These are phyloP conservation scores for Lithocarpus polystachyus DNA, from an alignment of 306 rosid species.

Conservation along the genomic window DNA sequence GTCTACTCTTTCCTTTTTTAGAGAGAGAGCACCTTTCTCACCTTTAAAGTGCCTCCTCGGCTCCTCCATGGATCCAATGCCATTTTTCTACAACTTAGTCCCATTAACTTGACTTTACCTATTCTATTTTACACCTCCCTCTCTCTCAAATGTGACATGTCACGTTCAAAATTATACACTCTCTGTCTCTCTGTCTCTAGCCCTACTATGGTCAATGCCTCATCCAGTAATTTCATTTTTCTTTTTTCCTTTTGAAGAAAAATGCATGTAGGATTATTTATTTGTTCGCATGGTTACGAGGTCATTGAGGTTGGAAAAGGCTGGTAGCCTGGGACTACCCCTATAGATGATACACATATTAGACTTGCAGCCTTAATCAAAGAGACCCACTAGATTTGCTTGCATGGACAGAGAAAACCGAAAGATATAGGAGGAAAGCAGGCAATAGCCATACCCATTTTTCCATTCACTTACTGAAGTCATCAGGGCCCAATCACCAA, in stretches of 20 bases:
- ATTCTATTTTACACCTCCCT: constrained; percentile 31
- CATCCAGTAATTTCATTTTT: constrained; percentile 31
- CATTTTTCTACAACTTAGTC: constrained; percentile 35
- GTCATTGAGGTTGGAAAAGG: neutral
- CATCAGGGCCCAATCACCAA: constrained; percentile 10
- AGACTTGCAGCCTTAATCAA: constrained; percentile 19
- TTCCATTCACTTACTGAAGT: constrained; percentile 10
- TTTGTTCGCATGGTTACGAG: neutral
- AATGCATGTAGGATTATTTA: neutral
- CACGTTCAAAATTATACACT: constrained; percentile 37
- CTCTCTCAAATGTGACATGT: constrained; percentile 36
- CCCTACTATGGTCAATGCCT: constrained; percentile 36
- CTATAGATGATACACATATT: neutral
- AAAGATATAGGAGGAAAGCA: constrained; percentile 17
- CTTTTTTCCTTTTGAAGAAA: constrained; percentile 9
- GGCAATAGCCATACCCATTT: neutral
- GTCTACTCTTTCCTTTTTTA: constrained; percentile 39
- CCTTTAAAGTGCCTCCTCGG: constrained; percentile 35
- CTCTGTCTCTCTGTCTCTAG: constrained; percentile 37
- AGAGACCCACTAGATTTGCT: constrained; percentile 12
- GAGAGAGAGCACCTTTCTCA: constrained; percentile 2
- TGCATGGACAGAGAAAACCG: constrained; percentile 11
- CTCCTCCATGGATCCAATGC: constrained; percentile 43
- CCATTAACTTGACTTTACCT: constrained; percentile 42
- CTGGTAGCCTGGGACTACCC: neutral